Conservation (phyloP, 306 rosid genomes). For the Ormosia semicastrata region DNA sequence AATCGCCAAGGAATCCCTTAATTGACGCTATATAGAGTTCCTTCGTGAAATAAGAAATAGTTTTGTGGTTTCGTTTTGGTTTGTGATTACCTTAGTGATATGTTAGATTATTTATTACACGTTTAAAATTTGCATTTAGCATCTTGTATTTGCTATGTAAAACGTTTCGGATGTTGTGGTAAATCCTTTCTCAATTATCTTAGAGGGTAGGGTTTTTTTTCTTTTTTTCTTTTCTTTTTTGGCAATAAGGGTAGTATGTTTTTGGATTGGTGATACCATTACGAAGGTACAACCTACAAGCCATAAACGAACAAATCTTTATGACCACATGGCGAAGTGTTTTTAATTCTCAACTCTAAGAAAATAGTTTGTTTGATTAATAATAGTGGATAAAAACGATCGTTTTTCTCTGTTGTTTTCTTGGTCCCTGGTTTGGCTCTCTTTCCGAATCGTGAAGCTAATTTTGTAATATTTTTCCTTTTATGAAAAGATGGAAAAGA, state of each 20-base stretch:
- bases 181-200: neutral
- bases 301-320: neutral
- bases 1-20: conserved; percentile 42
- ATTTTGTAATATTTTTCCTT: neutral
- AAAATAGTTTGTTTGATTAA: neutral
- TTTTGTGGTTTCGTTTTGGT: neutral
- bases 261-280: neutral
- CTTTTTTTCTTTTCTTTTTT: too few species aligned
- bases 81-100: neutral
- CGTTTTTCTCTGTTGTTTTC: neutral
- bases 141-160: neutral
- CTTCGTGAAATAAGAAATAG: neutral
- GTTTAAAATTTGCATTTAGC: neutral
- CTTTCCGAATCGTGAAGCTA: neutral
- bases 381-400: too few species aligned
- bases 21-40: neutral
- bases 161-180: neutral
- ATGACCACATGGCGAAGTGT: neutral
- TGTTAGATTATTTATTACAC: neutral
- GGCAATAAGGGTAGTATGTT: neutral
- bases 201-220: neutral
- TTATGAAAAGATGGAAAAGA: neutral
- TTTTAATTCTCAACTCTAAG: too few species aligned
- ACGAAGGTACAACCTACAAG: neutral
- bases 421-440: neutral